Evolutionary conservation across 2,329 filamentous ascomycete genomes (phyloP).

Genomic region (Didymella exigua): DNA sequence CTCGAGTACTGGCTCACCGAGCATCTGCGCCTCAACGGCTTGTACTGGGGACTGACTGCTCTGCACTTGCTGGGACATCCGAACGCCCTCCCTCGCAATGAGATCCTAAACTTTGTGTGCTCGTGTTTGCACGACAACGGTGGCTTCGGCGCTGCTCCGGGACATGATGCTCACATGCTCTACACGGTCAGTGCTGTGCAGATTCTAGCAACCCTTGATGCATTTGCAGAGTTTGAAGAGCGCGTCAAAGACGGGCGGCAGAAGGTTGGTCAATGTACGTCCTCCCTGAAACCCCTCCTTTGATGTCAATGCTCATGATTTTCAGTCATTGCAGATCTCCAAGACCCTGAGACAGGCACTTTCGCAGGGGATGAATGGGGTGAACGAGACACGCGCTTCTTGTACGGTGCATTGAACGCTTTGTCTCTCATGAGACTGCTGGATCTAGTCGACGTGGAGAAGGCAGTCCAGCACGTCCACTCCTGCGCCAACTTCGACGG

Average conservation of each 20-base stretch:
- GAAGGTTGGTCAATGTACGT: constrained; percentile 80
- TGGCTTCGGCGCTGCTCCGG: constrained; percentile 91
- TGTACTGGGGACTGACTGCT: constrained; percentile 95
- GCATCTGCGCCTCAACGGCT: constrained; percentile 89
- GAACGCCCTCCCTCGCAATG: constrained; percentile 77
- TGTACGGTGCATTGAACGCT: constrained; percentile 88
- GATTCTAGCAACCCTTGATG: constrained; percentile 85
- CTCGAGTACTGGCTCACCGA: constrained; percentile 98
- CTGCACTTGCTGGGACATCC: constrained; percentile 83
- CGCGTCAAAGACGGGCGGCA: constrained; percentile 69
- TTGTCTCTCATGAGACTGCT: constrained; percentile 81
- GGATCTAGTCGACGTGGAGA: constrained; percentile 75
- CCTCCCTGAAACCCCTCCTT: constrained; percentile 13
- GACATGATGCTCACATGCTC: constrained; percentile 94
- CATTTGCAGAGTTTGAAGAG: constrained; percentile 78
- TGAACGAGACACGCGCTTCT: constrained; percentile 91
- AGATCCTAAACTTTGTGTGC: constrained; percentile 90
- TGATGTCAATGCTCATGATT: constrained; percentile 29
- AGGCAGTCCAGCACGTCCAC: constrained; percentile 78
- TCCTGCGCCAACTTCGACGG: constrained; percentile 93
- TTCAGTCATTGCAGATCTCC: constrained; percentile 77
- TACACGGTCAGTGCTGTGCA: constrained; percentile 96
- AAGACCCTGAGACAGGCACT: constrained; percentile 80
- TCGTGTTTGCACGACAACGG: constrained; percentile 89
- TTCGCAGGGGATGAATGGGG: constrained; percentile 97